A percentile compares a stretch with the other conserved stretches of the same genome.
Conservation (phyloP, 768 basidiomycete species). For the Lactifluus subvellereus region DNA sequence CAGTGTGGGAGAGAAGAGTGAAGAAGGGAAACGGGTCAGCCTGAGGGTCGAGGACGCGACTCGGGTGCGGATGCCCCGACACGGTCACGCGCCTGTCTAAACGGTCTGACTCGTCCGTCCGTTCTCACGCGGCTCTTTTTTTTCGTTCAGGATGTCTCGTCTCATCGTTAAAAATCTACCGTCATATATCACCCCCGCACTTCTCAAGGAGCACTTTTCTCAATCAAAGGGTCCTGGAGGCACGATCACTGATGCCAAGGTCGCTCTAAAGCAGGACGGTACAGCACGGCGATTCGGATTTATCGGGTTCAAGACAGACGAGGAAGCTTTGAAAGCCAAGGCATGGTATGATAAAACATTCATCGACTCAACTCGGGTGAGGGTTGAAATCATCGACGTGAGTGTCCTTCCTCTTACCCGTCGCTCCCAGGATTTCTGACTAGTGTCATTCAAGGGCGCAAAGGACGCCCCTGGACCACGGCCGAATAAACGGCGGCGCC, state of each 20-base stretch:
- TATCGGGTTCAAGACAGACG: slow-evolving; percentile 77
- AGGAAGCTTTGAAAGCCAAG: slow-evolving; percentile 67
- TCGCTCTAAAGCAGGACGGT: slow-evolving; percentile 71
- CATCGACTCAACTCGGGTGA: slow-evolving; percentile 72
- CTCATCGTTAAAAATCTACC: slow-evolving; percentile 82
- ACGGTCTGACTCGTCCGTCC: neutral
- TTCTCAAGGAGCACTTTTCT: slow-evolving; percentile 59
- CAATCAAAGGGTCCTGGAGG: slow-evolving; percentile 56
- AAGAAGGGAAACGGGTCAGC: neutral
- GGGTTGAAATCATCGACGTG: slow-evolving; percentile 73
- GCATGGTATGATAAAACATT: slow-evolving; percentile 85
- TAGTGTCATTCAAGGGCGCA: slow-evolving; percentile 42
- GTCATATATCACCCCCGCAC: slow-evolving; percentile 54
- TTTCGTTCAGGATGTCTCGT: slow-evolving; percentile 56
- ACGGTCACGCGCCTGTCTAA: slow-evolving; percentile 6
- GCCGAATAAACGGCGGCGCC: slow-evolving; percentile 63
- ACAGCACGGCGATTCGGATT: slow-evolving; percentile 87
- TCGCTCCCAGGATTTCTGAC: slow-evolving; percentile 3
- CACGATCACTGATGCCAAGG: slow-evolving; percentile 79
- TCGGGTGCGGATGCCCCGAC: neutral
- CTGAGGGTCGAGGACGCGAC: neutral
- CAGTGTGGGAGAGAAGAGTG: neutral
- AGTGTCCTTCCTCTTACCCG: slow-evolving; percentile 28
- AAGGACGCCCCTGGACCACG: slow-evolving; percentile 63
- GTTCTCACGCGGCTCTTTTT: neutral